Evolutionary conservation across 176 grass and related monocot species (phyloP).

Genomic region (Musa troglodytarum): DNA sequence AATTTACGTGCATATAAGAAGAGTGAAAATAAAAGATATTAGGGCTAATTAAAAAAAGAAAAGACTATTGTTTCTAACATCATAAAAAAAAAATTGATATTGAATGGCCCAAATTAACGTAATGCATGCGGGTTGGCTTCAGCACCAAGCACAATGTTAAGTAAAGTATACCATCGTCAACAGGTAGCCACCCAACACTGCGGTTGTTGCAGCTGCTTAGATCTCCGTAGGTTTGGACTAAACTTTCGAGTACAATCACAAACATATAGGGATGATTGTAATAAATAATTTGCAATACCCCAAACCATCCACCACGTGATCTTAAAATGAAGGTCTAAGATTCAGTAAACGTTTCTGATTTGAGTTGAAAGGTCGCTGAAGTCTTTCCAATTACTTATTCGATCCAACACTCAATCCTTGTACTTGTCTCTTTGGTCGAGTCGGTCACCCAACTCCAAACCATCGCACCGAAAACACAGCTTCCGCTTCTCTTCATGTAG

Average conservation of each 20-base stretch:
- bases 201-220: neutral
- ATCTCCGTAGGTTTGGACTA: neutral
- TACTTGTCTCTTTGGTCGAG: neutral
- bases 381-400: neutral
- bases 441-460: conserved; percentile 34
- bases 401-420: neutral
- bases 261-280: neutral
- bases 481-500: too few species aligned
- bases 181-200: neutral
- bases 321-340: neutral
- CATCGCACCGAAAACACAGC: neutral
- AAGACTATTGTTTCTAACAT: too few species aligned
- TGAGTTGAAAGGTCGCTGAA: neutral
- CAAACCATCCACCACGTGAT: neutral
- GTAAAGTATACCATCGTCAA: neutral
- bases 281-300: neutral
- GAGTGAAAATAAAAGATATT: too few species aligned
- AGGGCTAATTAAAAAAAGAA: too few species aligned
- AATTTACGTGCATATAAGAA: too few species aligned
- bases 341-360: neutral
- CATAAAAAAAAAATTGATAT: neutral
- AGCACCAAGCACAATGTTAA: neutral
- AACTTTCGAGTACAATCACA: neutral
- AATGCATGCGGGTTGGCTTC: neutral
- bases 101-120: neutral